These are phyloP conservation scores for Rhizomucor miehei DNA, from an alignment of 371 early-diverging fungal genomes.

Conservation along the genomic window DNA sequence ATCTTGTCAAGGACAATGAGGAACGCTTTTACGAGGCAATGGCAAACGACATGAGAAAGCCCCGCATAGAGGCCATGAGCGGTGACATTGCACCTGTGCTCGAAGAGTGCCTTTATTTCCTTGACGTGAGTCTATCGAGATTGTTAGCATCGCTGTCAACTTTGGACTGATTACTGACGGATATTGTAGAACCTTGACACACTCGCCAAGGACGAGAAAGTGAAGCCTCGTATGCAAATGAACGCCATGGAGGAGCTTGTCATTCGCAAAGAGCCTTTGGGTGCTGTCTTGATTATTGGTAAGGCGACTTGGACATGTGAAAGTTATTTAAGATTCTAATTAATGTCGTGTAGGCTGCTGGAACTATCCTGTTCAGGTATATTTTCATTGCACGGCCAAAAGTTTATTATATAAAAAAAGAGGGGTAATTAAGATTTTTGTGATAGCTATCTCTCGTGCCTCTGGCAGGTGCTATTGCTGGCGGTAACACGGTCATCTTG, in stretches of 20 bases:
- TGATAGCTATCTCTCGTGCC: conserved; percentile 64
- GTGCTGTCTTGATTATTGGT: conserved; percentile 64
- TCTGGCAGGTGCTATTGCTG: conserved; percentile 80
- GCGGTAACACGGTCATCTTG: conserved; percentile 77
- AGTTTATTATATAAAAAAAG: conserved; percentile 6
- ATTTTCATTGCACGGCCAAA: no score
- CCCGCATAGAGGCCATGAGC: conserved; percentile 49
- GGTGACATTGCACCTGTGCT: conserved; percentile 65
- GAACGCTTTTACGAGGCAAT: conserved; percentile 58
- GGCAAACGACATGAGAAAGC: conserved; percentile 63
- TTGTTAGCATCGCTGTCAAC: neutral
- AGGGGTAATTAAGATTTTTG: conserved; percentile 44
- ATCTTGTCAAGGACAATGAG: conserved; percentile 66
- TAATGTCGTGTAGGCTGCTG: conserved; percentile 27
- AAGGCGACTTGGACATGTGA: neutral
- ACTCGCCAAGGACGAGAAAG: conserved; percentile 53
- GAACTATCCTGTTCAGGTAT: conserved; percentile 49
- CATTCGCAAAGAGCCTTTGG: conserved; percentile 76
- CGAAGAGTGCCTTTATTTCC: conserved; percentile 50
- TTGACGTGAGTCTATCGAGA: conserved; percentile 21
- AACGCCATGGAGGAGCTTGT: conserved; percentile 41
- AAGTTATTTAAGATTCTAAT: neutral
- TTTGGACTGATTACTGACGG: neutral
- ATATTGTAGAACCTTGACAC: conserved; percentile 54
- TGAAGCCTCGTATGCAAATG: conserved; percentile 27